phyloP scores from a whole-genome alignment of 139 green algal genomes.

The Chlorella sp. region DNA sequence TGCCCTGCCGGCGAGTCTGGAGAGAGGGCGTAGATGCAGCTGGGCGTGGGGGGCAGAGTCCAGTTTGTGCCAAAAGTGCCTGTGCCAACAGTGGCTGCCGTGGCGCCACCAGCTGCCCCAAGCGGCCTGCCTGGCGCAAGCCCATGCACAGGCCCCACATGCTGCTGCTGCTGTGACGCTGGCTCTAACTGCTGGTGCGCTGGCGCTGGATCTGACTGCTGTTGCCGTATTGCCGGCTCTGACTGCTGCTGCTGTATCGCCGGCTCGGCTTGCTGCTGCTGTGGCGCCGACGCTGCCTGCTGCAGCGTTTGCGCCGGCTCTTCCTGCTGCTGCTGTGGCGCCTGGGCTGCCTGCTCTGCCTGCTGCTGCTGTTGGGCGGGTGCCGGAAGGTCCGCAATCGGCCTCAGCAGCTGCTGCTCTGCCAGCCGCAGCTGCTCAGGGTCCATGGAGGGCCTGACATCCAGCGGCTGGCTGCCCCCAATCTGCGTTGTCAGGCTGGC shows the following conservation, averaged over 20 bases:
- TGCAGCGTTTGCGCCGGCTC: not conserved
- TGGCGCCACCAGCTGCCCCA: not conserved
- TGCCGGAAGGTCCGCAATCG: not conserved
- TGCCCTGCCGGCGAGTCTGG: not conserved
- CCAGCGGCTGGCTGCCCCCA: not conserved
- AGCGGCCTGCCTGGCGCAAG: not conserved
- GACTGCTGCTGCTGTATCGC: not conserved
- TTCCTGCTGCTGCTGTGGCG: not conserved
- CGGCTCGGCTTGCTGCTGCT: not conserved
- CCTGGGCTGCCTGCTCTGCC: not conserved
- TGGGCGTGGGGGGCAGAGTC: conserved; percentile 19
- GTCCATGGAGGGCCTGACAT: not conserved
- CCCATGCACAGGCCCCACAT: not conserved
- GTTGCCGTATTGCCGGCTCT: not conserved
- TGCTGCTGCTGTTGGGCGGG: not conserved
- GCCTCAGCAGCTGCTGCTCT: not conserved
- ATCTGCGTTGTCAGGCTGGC: conserved; percentile 1
- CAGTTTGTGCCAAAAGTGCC: not conserved
- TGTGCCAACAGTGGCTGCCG: not conserved
- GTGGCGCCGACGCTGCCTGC: not conserved
- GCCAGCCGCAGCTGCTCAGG: not conserved
- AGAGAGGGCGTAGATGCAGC: conserved; percentile 2
- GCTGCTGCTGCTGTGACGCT: not conserved
- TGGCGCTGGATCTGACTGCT: not conserved
- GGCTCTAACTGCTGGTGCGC: not conserved